Conservation (phyloP, 345 rosid genomes). For the Lepidium didymum region DNA sequence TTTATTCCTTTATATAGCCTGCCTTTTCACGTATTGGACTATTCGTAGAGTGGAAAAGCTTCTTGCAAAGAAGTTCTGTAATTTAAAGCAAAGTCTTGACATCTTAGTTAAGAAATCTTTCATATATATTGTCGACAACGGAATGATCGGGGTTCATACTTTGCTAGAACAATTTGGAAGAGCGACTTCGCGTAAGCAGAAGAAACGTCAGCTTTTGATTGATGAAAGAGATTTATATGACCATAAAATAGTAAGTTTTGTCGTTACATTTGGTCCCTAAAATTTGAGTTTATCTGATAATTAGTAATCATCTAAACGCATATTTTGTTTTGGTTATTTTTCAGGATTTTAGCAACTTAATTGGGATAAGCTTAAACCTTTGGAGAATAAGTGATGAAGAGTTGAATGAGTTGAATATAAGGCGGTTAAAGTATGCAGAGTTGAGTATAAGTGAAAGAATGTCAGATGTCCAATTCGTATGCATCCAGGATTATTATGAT, state of each 20-base stretch:
- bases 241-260: background rate
- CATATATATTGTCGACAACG: background rate
- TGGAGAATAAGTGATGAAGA: background rate
- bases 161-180: conserved; percentile 13
- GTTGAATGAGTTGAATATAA: background rate
- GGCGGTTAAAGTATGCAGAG: background rate
- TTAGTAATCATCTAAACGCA: background rate
- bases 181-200: conserved; percentile 1
- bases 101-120: conserved; percentile 11
- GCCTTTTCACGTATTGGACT: conserved; percentile 5
- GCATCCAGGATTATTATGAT: background rate
- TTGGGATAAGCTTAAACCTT: conserved; percentile 4
- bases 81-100: background rate
- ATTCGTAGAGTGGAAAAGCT: background rate
- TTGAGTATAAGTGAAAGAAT: no score
- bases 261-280: background rate
- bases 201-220: conserved; percentile 7
- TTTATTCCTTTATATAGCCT: conserved; percentile 29
- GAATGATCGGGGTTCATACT: background rate
- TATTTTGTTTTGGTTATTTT: background rate
- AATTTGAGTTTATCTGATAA: background rate
- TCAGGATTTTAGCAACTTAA: conserved; percentile 2
- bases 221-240: background rate
- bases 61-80: background rate
- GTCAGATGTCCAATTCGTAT: background rate